Conservation (phyloP, 1,284 basidiomycete species). For the Fomitopsis schrenkii region DNA sequence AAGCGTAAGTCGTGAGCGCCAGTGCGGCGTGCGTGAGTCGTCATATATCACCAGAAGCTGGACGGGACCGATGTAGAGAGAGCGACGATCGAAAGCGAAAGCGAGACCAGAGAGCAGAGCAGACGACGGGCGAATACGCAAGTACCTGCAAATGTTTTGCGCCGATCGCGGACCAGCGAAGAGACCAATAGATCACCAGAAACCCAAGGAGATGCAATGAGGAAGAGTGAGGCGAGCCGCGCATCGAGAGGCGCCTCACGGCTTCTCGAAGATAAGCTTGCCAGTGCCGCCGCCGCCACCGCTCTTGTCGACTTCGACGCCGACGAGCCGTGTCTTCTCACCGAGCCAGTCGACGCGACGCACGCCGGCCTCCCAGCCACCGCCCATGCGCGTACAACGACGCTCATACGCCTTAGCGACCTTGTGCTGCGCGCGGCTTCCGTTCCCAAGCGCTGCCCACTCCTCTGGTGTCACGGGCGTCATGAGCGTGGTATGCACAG, state of each 20-base stretch:
- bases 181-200: conserved; percentile 6
- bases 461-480: conserved; percentile 57
- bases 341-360: conserved; percentile 63
- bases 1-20: background rate
- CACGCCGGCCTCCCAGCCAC: conserved; percentile 65
- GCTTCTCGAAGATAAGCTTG: conserved; percentile 45
- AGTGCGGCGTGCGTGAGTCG: background rate
- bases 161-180: conserved; percentile 16
- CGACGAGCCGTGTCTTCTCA: conserved; percentile 54
- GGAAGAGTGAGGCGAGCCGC: background rate
- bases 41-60: conserved; percentile 5
- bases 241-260: conserved; percentile 17
- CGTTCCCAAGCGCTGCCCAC: conserved; percentile 56
- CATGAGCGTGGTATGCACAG: conserved; percentile 53
- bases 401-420: conserved; percentile 59
- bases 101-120: conserved; percentile 9
- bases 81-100: conserved; percentile 12
- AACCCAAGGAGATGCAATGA: conserved; percentile 13
- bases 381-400: conserved; percentile 55
- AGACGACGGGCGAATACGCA: conserved; percentile 2
- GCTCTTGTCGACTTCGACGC: conserved; percentile 56
- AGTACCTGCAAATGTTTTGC: conserved; percentile 7
- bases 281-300: conserved; percentile 35
- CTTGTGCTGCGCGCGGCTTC: conserved; percentile 47
- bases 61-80: conserved; percentile 3